Conservation (phyloP, 2,329 filamentous ascomycete species). For the Drechslerella coelobrocha region DNA sequence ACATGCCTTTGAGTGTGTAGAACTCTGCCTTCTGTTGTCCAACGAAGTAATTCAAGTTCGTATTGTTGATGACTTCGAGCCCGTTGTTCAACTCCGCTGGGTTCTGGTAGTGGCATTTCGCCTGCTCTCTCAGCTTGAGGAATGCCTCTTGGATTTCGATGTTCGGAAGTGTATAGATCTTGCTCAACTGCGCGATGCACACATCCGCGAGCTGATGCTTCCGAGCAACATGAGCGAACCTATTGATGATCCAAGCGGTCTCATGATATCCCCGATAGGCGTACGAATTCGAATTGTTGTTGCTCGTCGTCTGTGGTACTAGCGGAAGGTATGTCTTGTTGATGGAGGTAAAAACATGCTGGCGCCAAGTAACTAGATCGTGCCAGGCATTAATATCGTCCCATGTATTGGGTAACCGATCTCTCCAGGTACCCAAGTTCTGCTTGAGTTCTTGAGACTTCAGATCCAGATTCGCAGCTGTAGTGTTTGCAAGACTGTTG, state of each 20-base stretch:
- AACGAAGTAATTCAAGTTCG: slow-evolving; percentile 97
- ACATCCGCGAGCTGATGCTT: slow-evolving; percentile 97
- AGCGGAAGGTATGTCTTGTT: slow-evolving; percentile 90
- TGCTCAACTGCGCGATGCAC: slow-evolving; percentile 93
- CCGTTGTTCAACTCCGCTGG: slow-evolving; percentile 88
- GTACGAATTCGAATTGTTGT: slow-evolving; percentile 79
- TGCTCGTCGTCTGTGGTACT: slow-evolving; percentile 69
- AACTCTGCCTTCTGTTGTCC: slow-evolving; percentile 97
- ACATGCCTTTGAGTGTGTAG: slow-evolving; percentile 99
- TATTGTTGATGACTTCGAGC: slow-evolving; percentile 98
- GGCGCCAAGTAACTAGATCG: slow-evolving; percentile 98
- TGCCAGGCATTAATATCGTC: slow-evolving; percentile 99
- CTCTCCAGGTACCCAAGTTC: slow-evolving; percentile 90
- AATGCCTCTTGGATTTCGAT: slow-evolving; percentile 99
- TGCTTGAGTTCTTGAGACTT: slow-evolving; percentile 97
- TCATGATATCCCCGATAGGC: slow-evolving; percentile 98
- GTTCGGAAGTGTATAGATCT: slow-evolving; percentile 97
- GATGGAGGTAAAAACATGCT: slow-evolving; percentile 98
- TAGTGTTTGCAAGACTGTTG: slow-evolving; percentile 84
- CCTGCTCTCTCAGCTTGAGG: slow-evolving; percentile 96
- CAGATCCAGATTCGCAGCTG: slow-evolving; percentile 80
- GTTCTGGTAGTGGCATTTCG: slow-evolving; percentile 98
- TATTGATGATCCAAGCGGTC: slow-evolving; percentile 99
- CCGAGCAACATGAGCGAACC: slow-evolving; percentile 94
- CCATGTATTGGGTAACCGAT: slow-evolving; percentile 95